Evolutionary conservation across 176 grass and related monocot species (phyloP), one percentile per base, ranked within the genome.

Genomic region (Panicum miliaceum): DNA sequence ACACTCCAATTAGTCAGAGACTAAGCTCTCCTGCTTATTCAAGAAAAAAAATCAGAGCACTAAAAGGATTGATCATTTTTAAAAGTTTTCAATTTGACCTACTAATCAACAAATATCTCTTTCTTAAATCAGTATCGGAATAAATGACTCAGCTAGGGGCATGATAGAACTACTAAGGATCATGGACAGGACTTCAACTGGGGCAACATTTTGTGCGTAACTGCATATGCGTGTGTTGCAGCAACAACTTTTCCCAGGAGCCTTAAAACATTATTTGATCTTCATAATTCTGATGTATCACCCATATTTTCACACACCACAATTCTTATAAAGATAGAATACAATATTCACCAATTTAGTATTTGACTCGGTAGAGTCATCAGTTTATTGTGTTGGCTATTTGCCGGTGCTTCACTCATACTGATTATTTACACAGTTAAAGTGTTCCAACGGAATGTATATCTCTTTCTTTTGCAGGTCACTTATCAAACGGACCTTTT

Each of bases 401-500:
- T 73, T 68, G 61, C 23, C 4, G 0, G 52, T 61, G 58, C 18
- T 14, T 45, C 18, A 13, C 27, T 61, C 62, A 50, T 41, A 16
- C 18, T 32, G 4, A 65, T 45, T 69, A 69, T 71, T 58, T 38
- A 62, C 13, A 40, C 3, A 70, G 12, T 76, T 51, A 70, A 77
- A 48, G 16, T 35, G 25, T 25, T 11, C 22, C 27, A 16, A 72
- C 29, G 27, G 64, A 72, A 82, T 83, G 12, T 25, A 61, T 67
- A 23, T 80, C 59, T 84, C 53, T 68, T 74, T 60, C 2, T 73
- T 66, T 67, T 88, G 43, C 82, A 95, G 95, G 95, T 98, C 61
- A 94, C 87, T 9, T 98, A 98, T 87, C 92, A 98, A 79, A 95
- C 95, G 12, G 90, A 95, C 41, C 77, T 95, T 56, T 98, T 98